phyloP scores from a whole-genome alignment of 768 basidiomycete species.

The Pholiota conissans region DNA sequence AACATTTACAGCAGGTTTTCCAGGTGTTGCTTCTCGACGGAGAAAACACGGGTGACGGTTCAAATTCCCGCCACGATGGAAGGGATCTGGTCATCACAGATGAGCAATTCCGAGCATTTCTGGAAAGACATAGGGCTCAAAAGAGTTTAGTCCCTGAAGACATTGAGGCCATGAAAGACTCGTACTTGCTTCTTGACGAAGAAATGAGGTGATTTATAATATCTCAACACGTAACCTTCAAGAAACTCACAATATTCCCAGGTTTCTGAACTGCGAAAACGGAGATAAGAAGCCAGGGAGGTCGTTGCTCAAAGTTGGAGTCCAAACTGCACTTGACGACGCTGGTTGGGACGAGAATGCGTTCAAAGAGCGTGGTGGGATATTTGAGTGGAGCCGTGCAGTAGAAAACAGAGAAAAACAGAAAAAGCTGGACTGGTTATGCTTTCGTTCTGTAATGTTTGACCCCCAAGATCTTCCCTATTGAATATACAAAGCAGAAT shows the following conservation, averaged over 20 bases:
- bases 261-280: slow-evolving; percentile 31
- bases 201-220: slow-evolving; percentile 26
- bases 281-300: slow-evolving; percentile 29
- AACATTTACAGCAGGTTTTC: slow-evolving; percentile 16
- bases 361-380: slow-evolving; percentile 31
- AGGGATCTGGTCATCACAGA: slow-evolving; percentile 30
- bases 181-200: slow-evolving; percentile 35
- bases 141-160: slow-evolving; percentile 31
- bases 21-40: slow-evolving; percentile 23
- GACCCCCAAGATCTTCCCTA: neutral
- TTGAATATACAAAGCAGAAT: neutral
- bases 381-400: slow-evolving; percentile 32
- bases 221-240: neutral
- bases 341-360: slow-evolving; percentile 32
- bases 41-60: slow-evolving; percentile 14
- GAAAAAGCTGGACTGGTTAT: neutral
- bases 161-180: slow-evolving; percentile 37
- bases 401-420: neutral
- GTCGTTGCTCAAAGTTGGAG: slow-evolving; percentile 34
- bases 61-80: slow-evolving; percentile 11
- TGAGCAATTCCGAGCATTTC: slow-evolving; percentile 33
- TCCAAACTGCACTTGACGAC: slow-evolving; percentile 28
- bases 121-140: slow-evolving; percentile 26
- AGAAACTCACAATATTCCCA: neutral
- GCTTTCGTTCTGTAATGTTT: neutral